phyloP scores from a whole-genome alignment of 164 flowering plant genomes.

The Amborella trichopoda region DNA sequence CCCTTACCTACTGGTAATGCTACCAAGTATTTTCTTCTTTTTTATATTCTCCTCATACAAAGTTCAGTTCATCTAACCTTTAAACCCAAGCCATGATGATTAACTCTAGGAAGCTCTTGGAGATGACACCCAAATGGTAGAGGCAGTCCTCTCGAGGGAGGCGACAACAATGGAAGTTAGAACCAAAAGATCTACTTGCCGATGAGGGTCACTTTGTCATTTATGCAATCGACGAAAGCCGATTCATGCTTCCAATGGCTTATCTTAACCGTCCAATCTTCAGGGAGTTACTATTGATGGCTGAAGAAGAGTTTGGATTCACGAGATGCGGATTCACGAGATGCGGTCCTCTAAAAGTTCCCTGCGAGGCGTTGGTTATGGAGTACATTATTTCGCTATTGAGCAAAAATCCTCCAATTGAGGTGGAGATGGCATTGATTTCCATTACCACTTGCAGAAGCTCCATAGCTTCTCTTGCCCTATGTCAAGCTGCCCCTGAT shows the following conservation, averaged over 20 bases:
- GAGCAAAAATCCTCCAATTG: conserved; percentile 6
- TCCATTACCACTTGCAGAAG: conserved; percentile 5
- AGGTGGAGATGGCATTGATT: conserved; percentile 6
- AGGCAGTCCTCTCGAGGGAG: conserved; percentile 5
- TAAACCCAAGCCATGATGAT: too few relatives aligned
- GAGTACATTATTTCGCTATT: conserved; percentile 8
- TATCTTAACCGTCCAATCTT: conserved; percentile 9
- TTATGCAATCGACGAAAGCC: conserved; percentile 5
- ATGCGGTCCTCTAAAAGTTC: conserved; percentile 9
- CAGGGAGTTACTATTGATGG: conserved; percentile 12
- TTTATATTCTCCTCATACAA: too few relatives aligned
- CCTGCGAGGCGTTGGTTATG: too few relatives aligned
- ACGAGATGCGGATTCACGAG: conserved; percentile 15
- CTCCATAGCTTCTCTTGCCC: conserved; percentile 1
- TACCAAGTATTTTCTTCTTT: too few relatives aligned
- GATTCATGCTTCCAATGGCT: conserved; percentile 12
- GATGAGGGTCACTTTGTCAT: conserved; percentile 19
- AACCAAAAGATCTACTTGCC: not conserved
- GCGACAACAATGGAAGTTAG: conserved; percentile 4
- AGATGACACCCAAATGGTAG: conserved; percentile 13
- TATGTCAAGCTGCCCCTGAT: too few relatives aligned
- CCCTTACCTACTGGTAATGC: too few relatives aligned
- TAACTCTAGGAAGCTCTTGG: conserved; percentile 8
- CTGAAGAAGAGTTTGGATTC: conserved; percentile 20
- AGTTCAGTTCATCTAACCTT: too few relatives aligned